These are phyloP conservation scores for Rhinocladiella mackenziei DNA, from an alignment of 2,329 filamentous ascomycete species.

Conservation along the genomic window DNA sequence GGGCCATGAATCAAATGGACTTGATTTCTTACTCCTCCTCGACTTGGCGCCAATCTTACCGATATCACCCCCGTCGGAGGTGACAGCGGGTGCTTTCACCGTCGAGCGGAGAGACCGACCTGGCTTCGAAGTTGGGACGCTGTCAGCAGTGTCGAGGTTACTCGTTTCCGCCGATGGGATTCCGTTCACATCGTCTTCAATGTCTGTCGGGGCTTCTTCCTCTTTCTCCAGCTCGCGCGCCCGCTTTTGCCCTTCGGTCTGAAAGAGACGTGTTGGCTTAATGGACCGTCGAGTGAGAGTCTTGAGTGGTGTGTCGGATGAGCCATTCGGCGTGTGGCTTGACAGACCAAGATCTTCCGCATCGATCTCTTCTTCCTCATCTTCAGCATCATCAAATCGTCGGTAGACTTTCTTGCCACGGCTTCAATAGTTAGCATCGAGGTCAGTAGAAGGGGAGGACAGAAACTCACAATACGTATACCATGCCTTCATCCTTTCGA, in stretches of 20 bases:
- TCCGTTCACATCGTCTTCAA: slow-evolving; percentile 47
- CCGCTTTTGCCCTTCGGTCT: slow-evolving; percentile 43
- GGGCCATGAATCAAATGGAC: slow-evolving; percentile 30
- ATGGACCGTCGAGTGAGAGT: slow-evolving; percentile 56
- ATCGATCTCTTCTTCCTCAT: slow-evolving; percentile 43
- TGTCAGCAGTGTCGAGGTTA: background rate
- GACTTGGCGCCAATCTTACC: background rate
- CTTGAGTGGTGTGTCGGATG: slow-evolving; percentile 35
- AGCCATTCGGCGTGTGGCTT: slow-evolving; percentile 38
- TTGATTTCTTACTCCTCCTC: slow-evolving; percentile 14
- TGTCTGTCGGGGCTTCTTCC: slow-evolving; percentile 54
- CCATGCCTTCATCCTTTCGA: slow-evolving; percentile 54
- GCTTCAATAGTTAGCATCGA: slow-evolving; percentile 36
- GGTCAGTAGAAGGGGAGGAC: slow-evolving; percentile 2
- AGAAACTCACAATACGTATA: slow-evolving; percentile 58
- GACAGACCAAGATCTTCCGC: slow-evolving; percentile 41
- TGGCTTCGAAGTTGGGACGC: slow-evolving; percentile 8
- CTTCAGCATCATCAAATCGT: slow-evolving; percentile 46
- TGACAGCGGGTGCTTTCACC: slow-evolving; percentile 1
- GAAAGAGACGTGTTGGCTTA: slow-evolving; percentile 59
- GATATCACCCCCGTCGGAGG: background rate
- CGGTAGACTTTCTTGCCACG: slow-evolving; percentile 60
- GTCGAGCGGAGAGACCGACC: slow-evolving; percentile 18
- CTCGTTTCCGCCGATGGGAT: too few species aligned
- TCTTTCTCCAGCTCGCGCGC: slow-evolving; percentile 42